Evolutionary conservation across 805 yeast species (phyloP).

Genomic region (Pichia occidentalis): DNA sequence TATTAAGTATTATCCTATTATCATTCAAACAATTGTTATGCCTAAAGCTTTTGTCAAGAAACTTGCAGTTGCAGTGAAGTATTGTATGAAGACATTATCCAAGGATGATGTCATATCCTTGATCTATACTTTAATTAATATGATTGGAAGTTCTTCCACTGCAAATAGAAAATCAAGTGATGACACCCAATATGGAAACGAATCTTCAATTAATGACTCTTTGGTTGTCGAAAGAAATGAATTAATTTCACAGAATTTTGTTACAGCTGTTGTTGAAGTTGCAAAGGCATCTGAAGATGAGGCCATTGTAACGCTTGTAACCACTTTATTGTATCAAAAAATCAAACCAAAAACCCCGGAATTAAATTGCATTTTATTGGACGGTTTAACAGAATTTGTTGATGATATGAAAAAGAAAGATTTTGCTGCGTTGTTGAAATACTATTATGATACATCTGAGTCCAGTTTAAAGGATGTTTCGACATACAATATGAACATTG

Average conservation of each 20-base stretch:
- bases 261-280: slow-evolving; percentile 60
- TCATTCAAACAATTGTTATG: slow-evolving; percentile 51
- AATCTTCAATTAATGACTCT: slow-evolving; percentile 15
- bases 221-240: slow-evolving; percentile 22
- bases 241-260: slow-evolving; percentile 53
- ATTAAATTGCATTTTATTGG: slow-evolving; percentile 48
- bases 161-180: slow-evolving; percentile 11
- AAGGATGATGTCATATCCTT: slow-evolving; percentile 81
- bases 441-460: slow-evolving; percentile 45
- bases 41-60: slow-evolving; percentile 39
- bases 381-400: slow-evolving; percentile 59
- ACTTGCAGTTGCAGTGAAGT: slow-evolving; percentile 54
- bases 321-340: slow-evolving; percentile 79
- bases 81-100: slow-evolving; percentile 59
- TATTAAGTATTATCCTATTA: slow-evolving; percentile 36
- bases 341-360: slow-evolving; percentile 41
- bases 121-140: slow-evolving; percentile 75
- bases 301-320: slow-evolving; percentile 67
- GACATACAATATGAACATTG: slow-evolving; percentile 17
- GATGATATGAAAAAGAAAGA: slow-evolving; percentile 58
- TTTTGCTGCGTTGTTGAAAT: slow-evolving; percentile 53
- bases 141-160: slow-evolving; percentile 40
- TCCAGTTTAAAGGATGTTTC: slow-evolving; percentile 37
- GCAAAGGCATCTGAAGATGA: slow-evolving; percentile 62
- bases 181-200: slow-evolving; percentile 8